These are phyloP conservation scores for Pholiota adiposa DNA, from an alignment of 1,284 basidiomycete genomes.

Conservation along the genomic window DNA sequence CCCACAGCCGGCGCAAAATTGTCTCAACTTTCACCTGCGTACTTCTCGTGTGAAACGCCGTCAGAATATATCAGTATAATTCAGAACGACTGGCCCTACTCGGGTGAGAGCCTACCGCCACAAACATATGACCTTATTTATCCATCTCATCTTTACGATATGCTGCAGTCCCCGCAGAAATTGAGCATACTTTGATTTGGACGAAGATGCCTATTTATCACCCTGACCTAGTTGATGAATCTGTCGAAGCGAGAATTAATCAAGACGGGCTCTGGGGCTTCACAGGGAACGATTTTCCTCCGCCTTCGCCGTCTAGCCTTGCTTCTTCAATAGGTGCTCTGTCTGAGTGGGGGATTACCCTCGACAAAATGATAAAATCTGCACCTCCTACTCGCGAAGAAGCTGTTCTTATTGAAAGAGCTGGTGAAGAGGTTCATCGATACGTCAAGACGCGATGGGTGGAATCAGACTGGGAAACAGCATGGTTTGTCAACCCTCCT, in stretches of 20 bases:
- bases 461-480: conserved; percentile 77
- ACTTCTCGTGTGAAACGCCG: conserved; percentile 69
- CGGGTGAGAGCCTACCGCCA: conserved; percentile 46
- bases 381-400: conserved; percentile 53
- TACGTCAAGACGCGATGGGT: conserved; percentile 70
- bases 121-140: background rate
- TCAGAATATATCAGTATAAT: conserved; percentile 68
- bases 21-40: conserved; percentile 35
- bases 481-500: conserved; percentile 86
- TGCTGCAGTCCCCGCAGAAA: conserved; percentile 66
- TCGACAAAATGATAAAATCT: conserved; percentile 59
- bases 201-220: conserved; percentile 73
- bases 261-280: conserved; percentile 82
- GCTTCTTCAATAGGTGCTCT: conserved; percentile 60
- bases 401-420: conserved; percentile 50
- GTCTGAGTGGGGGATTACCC: conserved; percentile 69
- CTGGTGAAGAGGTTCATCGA: conserved; percentile 59
- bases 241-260: conserved; percentile 54
- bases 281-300: conserved; percentile 60
- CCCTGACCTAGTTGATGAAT: conserved; percentile 46
- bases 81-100: conserved; percentile 86
- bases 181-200: conserved; percentile 81
- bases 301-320: conserved; percentile 67
- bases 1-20: background rate
- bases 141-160: background rate